Evolutionary conservation across 2,329 filamentous ascomycete species (phyloP).

Genomic region (Botrytis squamosa): DNA sequence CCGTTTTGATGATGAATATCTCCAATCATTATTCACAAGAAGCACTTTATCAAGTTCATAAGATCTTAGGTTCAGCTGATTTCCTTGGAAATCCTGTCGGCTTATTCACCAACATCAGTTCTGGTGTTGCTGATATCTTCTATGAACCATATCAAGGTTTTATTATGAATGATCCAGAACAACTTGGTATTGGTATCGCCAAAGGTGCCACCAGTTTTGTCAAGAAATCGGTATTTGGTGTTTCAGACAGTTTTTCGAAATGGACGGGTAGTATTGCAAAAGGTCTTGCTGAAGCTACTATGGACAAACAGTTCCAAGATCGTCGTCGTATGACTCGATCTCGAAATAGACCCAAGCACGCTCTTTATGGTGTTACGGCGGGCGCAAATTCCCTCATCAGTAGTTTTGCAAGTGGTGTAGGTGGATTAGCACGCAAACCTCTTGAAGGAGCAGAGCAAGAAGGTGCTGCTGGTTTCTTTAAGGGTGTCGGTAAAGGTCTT

Average conservation of each 20-base stretch:
- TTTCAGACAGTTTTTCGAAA: conserved; percentile 96
- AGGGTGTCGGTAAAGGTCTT: conserved; percentile 93
- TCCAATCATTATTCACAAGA: conserved; percentile 97
- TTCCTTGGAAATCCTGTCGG: conserved; percentile 97
- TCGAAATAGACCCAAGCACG: conserved; percentile 93
- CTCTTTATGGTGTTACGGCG: conserved; percentile 90
- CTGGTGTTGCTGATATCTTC: conserved; percentile 95
- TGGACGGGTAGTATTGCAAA: conserved; percentile 97
- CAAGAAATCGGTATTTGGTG: conserved; percentile 97
- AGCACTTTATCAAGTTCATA: conserved; percentile 91
- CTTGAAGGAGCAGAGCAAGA: conserved; percentile 95
- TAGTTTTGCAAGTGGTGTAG: conserved; percentile 89
- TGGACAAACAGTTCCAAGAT: conserved; percentile 99
- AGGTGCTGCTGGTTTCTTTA: conserved; percentile 90
- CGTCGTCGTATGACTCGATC: conserved; percentile 89
- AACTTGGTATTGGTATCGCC: conserved; percentile 90
- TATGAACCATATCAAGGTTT: conserved; percentile 98
- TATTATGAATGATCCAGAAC: conserved; percentile 87
- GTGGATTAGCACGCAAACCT: conserved; percentile 88
- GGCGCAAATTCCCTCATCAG: conserved; percentile 94
- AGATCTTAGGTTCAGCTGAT: conserved; percentile 94
- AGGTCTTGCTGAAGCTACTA: conserved; percentile 87
- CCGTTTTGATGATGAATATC: conserved; percentile 79
- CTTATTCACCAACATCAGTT: conserved; percentile 97
- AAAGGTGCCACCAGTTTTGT: conserved; percentile 96